Evolutionary conservation across 2,329 filamentous ascomycete genomes (phyloP).

Genomic region (Xylaria sp.): DNA sequence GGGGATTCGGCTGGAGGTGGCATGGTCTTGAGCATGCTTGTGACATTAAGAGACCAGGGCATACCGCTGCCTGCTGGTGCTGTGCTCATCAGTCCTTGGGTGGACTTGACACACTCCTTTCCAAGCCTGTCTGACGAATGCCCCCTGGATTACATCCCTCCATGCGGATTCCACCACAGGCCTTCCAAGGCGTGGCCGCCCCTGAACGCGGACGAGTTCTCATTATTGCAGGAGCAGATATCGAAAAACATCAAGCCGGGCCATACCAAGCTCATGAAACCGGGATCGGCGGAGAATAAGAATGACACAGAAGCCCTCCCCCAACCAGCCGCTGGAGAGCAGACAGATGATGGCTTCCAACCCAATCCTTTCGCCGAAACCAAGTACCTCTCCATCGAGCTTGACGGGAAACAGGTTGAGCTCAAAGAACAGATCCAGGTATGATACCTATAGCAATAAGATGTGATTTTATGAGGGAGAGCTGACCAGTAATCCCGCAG

Average conservation of each 20-base stretch:
- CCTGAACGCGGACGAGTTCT: slow-evolving; percentile 76
- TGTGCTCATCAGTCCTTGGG: slow-evolving; percentile 92
- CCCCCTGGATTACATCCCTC: slow-evolving; percentile 83
- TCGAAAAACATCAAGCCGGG: slow-evolving; percentile 43
- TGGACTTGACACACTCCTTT: slow-evolving; percentile 93
- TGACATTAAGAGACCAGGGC: slow-evolving; percentile 78
- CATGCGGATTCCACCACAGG: slow-evolving; percentile 85
- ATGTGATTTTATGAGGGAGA: background rate
- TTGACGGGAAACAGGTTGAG: slow-evolving; percentile 71
- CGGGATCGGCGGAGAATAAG: slow-evolving; percentile 39
- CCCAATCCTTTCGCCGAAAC: slow-evolving; percentile 31
- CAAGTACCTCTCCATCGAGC: slow-evolving; percentile 61
- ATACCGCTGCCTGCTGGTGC: slow-evolving; percentile 86
- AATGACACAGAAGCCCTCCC: slow-evolving; percentile 23
- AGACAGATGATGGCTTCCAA: slow-evolving; percentile 11
- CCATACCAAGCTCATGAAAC: slow-evolving; percentile 40
- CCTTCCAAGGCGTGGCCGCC: slow-evolving; percentile 93
- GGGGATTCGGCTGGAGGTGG: slow-evolving; percentile 94
- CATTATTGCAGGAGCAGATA: slow-evolving; percentile 54
- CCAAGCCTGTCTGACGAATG: slow-evolving; percentile 79
- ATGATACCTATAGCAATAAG: slow-evolving; percentile 22
- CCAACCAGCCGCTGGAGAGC: slow-evolving; percentile 14
- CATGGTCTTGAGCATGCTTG: slow-evolving; percentile 81
- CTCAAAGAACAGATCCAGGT: slow-evolving; percentile 94
- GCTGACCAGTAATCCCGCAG: slow-evolving; percentile 37